A percentile compares a stretch with the other conserved stretches of the same genome.
phyloP scores from a whole-genome alignment of 2,329 filamentous ascomycete genomes.

The Penicillium freii region DNA sequence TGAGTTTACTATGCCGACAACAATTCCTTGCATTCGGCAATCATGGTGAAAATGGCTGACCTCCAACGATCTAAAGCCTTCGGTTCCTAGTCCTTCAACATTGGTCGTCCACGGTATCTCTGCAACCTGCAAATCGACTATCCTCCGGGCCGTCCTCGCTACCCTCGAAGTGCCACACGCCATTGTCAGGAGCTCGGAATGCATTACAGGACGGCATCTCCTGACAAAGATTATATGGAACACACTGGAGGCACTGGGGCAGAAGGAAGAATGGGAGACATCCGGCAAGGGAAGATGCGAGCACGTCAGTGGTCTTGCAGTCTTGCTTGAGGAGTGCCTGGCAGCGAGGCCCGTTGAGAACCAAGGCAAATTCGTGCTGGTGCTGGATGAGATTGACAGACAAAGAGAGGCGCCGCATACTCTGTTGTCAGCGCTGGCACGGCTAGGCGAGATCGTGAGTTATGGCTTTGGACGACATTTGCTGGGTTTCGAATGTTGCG shows the following conservation, averaged over 20 bases:
- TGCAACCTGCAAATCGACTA: constrained; percentile 79
- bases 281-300: constrained; percentile 66
- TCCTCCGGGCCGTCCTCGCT: constrained; percentile 64
- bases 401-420: constrained; percentile 78
- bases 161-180: constrained; percentile 52
- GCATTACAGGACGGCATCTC: constrained; percentile 47
- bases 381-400: constrained; percentile 83
- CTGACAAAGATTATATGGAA: constrained; percentile 47
- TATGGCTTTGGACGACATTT: not conserved
- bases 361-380: constrained; percentile 67
- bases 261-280: constrained; percentile 44
- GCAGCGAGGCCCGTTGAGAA: constrained; percentile 28
- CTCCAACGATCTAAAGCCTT: constrained; percentile 26
- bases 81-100: constrained; percentile 66
- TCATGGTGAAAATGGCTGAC: not conserved
- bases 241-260: constrained; percentile 37
- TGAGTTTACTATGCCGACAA: constrained; percentile 24
- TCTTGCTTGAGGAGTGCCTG: constrained; percentile 59
- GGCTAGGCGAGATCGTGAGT: constrained; percentile 75
- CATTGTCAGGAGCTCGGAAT: constrained; percentile 46
- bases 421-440: constrained; percentile 74
- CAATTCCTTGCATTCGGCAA: not conserved
- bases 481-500: not conserved
- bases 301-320: constrained; percentile 71
- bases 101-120: constrained; percentile 80